A percentile compares a stretch with the other conserved stretches of the same genome.
phyloP scores from a whole-genome alignment of 768 basidiomycete species.

The Kwoniella shandongensis region DNA sequence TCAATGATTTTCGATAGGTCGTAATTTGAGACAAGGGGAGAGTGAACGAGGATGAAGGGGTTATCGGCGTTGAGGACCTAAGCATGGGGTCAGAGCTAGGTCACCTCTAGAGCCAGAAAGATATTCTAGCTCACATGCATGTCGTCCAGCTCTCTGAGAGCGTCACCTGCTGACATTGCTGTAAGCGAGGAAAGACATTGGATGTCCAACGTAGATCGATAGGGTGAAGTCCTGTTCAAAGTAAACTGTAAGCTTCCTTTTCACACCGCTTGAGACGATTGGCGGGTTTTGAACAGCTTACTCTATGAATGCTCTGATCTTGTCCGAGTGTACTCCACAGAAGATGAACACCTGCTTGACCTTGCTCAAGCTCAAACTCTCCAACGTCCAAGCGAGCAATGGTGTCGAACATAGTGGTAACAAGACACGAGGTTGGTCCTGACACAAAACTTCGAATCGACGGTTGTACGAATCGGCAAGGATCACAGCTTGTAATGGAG shows the following conservation, averaged over 20 bases:
- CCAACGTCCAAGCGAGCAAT: slow-evolving; percentile 93
- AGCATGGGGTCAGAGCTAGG: not conserved
- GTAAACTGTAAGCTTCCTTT: no score
- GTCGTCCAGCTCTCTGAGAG: slow-evolving; percentile 51
- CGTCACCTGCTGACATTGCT: slow-evolving; percentile 52
- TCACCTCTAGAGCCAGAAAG: not conserved
- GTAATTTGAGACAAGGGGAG: slow-evolving; percentile 77
- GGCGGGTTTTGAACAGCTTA: slow-evolving; percentile 56
- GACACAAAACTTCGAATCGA: slow-evolving; percentile 85
- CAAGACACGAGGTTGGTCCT: slow-evolving; percentile 81
- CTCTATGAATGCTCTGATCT: slow-evolving; percentile 81
- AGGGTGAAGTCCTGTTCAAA: slow-evolving; percentile 32
- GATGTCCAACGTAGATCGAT: slow-evolving; percentile 36
- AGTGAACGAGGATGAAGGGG: slow-evolving; percentile 53
- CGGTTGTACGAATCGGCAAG: slow-evolving; percentile 96
- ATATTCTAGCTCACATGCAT: slow-evolving; percentile 36
- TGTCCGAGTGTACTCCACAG: slow-evolving; percentile 83
- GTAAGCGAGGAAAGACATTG: slow-evolving; percentile 48
- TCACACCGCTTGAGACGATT: not conserved
- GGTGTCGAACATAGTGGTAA: slow-evolving; percentile 92
- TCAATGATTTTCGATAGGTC: slow-evolving; percentile 84
- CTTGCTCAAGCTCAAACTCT: slow-evolving; percentile 88
- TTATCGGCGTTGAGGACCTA: slow-evolving; percentile 52
- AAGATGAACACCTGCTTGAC: slow-evolving; percentile 96
- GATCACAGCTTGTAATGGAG: slow-evolving; percentile 88